Conservation (phyloP, 2,329 filamentous ascomycete genomes). For the Phialemonium atrogriseum region DNA sequence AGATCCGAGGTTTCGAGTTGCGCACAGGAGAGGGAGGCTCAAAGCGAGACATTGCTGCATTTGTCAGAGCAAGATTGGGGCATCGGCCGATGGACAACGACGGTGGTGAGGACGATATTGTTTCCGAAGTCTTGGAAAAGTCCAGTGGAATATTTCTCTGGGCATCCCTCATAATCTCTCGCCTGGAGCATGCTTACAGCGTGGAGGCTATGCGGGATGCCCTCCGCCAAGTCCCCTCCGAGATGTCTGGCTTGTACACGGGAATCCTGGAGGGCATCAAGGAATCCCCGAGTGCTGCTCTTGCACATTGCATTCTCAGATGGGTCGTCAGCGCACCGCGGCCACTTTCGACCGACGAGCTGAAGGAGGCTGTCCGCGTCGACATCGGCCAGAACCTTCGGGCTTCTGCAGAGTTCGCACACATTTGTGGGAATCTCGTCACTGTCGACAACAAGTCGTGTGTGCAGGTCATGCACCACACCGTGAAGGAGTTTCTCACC, state of each 20-base stretch:
- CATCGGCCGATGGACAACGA: slow-evolving; percentile 5
- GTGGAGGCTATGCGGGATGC: slow-evolving; percentile 14
- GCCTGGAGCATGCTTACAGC: slow-evolving; percentile 12
- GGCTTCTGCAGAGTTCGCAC: slow-evolving; percentile 12
- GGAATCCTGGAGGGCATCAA: slow-evolving; percentile 12
- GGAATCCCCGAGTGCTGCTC: slow-evolving; percentile 14
- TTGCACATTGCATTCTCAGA: slow-evolving; percentile 25
- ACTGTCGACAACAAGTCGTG: slow-evolving; percentile 21
- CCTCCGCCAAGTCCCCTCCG: slow-evolving; percentile 12
- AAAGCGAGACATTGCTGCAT: slow-evolving; percentile 11
- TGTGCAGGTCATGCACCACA: slow-evolving; percentile 29
- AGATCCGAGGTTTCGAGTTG: no score
- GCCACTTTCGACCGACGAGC: slow-evolving; percentile 24
- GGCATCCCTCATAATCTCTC: slow-evolving; percentile 13
- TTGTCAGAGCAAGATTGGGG: slow-evolving; percentile 8
- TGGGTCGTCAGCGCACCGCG: slow-evolving; percentile 25
- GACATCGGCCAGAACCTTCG: slow-evolving; percentile 23
- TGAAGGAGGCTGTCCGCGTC: slow-evolving; percentile 23
- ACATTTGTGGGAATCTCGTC: slow-evolving; percentile 27
- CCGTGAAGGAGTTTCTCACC: slow-evolving; percentile 23
- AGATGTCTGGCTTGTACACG: slow-evolving; percentile 16
- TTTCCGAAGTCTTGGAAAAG: slow-evolving; percentile 13
- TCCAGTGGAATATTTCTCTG: slow-evolving; percentile 18
- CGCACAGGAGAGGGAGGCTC: slow-evolving; percentile 4
- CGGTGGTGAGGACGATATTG: no score